Conservation (phyloP, 139 green algal genomes). For the Chara braunii region DNA sequence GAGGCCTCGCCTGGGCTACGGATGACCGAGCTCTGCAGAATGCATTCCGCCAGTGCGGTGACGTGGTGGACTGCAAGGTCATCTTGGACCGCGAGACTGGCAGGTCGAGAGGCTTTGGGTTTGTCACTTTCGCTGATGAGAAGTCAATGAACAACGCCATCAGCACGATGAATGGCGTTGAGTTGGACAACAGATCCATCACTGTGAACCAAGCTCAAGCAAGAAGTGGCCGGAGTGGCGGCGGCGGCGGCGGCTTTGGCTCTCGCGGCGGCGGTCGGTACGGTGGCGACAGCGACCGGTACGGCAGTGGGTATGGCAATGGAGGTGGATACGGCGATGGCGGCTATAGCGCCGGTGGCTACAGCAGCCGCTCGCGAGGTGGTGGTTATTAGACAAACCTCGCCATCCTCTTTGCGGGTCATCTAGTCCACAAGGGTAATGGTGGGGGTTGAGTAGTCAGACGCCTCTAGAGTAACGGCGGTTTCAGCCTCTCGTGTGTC, state of each 20-base stretch:
- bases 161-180: conserved; percentile 56
- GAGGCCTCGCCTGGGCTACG: conserved; percentile 14
- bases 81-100: conserved; percentile 46
- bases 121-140: conserved; percentile 65
- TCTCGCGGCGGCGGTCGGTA: conserved; percentile 9
- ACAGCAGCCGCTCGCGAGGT: conserved; percentile 2
- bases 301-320: background rate
- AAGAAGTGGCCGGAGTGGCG: conserved; percentile 2
- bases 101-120: conserved; percentile 71
- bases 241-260: conserved; percentile 6
- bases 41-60: conserved; percentile 10
- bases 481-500: too few species aligned
- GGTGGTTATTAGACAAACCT: conserved; percentile 8
- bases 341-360: conserved; percentile 8
- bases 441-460: too few species aligned
- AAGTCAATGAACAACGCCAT: conserved; percentile 46
- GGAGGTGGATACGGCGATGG: conserved; percentile 11
- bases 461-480: too few species aligned
- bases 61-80: conserved; percentile 24
- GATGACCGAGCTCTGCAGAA: conserved; percentile 9
- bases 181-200: conserved; percentile 65
- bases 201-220: conserved; percentile 62
- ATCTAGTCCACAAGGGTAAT: too few species aligned
- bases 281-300: background rate
- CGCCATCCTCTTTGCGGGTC: conserved; percentile 6